Evolutionary conservation across 2,329 filamentous ascomycete species (phyloP), one percentile per base, ranked within the genome.

Genomic region (Trichoderma sp.): DNA sequence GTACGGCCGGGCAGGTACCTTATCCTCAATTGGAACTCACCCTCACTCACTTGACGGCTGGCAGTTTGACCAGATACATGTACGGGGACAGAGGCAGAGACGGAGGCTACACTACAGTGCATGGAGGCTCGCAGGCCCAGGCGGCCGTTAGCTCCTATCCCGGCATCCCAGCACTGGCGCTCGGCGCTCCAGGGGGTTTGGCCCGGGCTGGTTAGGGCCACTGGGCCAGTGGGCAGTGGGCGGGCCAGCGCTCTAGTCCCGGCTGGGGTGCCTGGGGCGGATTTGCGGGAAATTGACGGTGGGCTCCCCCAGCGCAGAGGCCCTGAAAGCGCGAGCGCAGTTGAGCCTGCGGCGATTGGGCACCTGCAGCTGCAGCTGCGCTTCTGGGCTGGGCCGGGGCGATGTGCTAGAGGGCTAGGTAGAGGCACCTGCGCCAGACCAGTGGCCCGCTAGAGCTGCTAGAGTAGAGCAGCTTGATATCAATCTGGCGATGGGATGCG

Each of bases 91-190:
- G 28, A 28, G 28, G 7, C 5, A 28, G 28, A 28, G 28, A 28
- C 24, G 19, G 72, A 74, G 68, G 72, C 72, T 72, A 71, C 71
- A 71, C 72, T 72, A 71, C 71, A 71, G 69, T 39, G 34, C 34
- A 30, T 52, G 30, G 26, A 52, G 30, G 30, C 30, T 30, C 30
- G 7, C 30, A 30, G 30, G 30, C 30, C 30, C 30, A 30, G 30
- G 50, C 51, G 41, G 55, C 12, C 63, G 57, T 47, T 56, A 51
- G 51, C 64, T 63, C 47, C 50, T 57, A 50, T 63, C 50, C 64
- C 34, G 34, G 34, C 7, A 39, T 14, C 34, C 34, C 34, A 39
- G 34, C 34, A 39, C 30, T 30, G 30, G 30, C 30, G 30, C 30
- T 30, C 30, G 34, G 34, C 34, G 34, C 34, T 39, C 34, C 64